phyloP scores from a whole-genome alignment of 116 monocot genomes.

The Iris pallida region DNA sequence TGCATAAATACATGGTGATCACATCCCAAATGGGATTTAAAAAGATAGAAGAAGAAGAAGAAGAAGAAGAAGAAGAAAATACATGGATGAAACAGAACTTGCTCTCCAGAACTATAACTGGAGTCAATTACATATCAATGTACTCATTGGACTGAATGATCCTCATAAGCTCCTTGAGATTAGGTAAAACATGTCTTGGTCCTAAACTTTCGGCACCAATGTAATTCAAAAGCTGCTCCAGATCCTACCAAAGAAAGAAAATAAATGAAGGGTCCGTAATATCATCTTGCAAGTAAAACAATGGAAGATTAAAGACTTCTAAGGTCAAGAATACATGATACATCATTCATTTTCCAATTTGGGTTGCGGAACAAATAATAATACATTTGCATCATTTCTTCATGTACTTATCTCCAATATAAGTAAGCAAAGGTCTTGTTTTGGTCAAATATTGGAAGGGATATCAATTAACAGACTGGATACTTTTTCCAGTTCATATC shows the following conservation, averaged over 20 bases:
- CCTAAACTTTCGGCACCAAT: constrained; percentile 80
- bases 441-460: too few relatives aligned
- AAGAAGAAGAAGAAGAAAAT: too few relatives aligned
- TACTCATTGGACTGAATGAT: constrained; percentile 57
- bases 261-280: neutral
- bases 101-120: neutral
- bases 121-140: constrained; percentile 32
- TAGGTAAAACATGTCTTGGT: constrained; percentile 68
- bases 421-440: too few relatives aligned
- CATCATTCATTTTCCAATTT: neutral
- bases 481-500: too few relatives aligned
- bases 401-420: too few relatives aligned
- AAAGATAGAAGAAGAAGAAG: too few relatives aligned
- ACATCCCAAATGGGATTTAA: too few relatives aligned
- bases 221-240: constrained; percentile 83
- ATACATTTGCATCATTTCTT: neutral
- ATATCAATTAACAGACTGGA: too few relatives aligned
- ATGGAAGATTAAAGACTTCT: neutral
- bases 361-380: neutral
- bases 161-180: constrained; percentile 63
- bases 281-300: neutral
- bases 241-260: constrained; percentile 43
- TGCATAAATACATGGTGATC: too few relatives aligned
- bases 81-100: too few relatives aligned
- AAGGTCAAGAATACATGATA: neutral